phyloP scores from a whole-genome alignment of 441 rosid genomes.

The Metrosideros polymorpha region DNA sequence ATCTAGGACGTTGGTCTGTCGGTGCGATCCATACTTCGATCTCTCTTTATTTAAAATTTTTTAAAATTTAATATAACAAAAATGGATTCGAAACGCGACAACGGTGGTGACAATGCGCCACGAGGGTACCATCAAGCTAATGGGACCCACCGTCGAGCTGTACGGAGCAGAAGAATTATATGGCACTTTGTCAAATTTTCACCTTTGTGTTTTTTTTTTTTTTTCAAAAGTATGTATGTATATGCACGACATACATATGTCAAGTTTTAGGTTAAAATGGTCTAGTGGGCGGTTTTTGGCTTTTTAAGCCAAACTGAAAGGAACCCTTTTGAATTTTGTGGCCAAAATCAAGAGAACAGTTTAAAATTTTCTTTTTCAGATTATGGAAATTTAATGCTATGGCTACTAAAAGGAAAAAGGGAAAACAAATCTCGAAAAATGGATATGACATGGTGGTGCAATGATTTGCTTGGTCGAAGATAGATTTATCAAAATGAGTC shows the following conservation, averaged over 20 bases:
- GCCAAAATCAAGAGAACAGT: too few relatives aligned
- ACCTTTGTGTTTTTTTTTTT: not conserved
- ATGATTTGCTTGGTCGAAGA: too few relatives aligned
- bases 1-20: not conserved
- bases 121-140: not conserved
- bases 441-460: too few relatives aligned
- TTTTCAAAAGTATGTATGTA: too few relatives aligned
- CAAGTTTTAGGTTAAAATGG: not conserved
- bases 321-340: not conserved
- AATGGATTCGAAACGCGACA: not conserved
- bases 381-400: not conserved
- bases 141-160: not conserved
- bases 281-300: not conserved
- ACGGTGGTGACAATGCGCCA: not conserved
- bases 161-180: not conserved
- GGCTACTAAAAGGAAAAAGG: too few relatives aligned
- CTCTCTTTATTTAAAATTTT: fast-evolving
- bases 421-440: too few relatives aligned
- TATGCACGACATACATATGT: not conserved
- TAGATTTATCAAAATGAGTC: too few relatives aligned
- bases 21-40: not conserved
- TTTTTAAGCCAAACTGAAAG: not conserved
- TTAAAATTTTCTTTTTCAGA: too few relatives aligned
- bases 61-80: not conserved
- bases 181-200: not conserved